Evolutionary conservation across 2,329 filamentous ascomycete genomes (phyloP).

Genomic region (Aspergillus fructus): DNA sequence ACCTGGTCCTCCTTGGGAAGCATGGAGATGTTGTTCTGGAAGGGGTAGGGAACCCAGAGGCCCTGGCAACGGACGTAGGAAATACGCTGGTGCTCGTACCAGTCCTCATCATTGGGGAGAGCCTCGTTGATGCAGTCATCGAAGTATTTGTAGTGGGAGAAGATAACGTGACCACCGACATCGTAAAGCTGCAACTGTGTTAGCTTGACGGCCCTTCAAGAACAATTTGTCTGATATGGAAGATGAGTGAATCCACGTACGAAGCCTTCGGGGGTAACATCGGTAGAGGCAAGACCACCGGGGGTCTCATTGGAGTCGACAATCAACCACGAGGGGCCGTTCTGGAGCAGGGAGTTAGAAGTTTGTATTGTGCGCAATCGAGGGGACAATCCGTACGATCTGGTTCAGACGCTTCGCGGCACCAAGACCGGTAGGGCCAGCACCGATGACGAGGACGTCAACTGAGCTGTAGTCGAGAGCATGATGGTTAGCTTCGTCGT

Average conservation of each 20-base stretch:
- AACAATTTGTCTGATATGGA: background rate
- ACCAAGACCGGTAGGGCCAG: constrained; percentile 94
- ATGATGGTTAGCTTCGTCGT: constrained; percentile 14
- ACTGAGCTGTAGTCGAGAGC: constrained; percentile 64
- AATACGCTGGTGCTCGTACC: constrained; percentile 97
- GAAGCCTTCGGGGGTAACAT: constrained; percentile 93
- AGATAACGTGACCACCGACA: constrained; percentile 97
- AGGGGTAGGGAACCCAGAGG: constrained; percentile 97
- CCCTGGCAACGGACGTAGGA: constrained; percentile 98
- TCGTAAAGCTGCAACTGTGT: constrained; percentile 75
- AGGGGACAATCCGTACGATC: constrained; percentile 60
- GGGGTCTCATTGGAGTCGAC: constrained; percentile 88
- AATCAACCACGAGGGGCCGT: constrained; percentile 93
- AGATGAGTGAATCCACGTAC: constrained; percentile 59
- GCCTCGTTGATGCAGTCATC: constrained; percentile 98
- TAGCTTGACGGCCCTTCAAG: constrained; percentile 7
- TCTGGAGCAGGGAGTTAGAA: constrained; percentile 52
- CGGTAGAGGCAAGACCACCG: constrained; percentile 93
- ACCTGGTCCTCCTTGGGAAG: constrained; percentile 97
- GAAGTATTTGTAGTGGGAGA: constrained; percentile 99
- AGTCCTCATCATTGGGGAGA: constrained; percentile 88
- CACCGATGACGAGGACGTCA: constrained; percentile 96
- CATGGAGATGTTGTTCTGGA: constrained; percentile 99
- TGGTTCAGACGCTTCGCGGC: constrained; percentile 97
- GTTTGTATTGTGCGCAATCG: background rate